Base-by-base conservation (phyloP, 176 grass and related monocot species). In the Rhynchospora tenuis region DNA sequence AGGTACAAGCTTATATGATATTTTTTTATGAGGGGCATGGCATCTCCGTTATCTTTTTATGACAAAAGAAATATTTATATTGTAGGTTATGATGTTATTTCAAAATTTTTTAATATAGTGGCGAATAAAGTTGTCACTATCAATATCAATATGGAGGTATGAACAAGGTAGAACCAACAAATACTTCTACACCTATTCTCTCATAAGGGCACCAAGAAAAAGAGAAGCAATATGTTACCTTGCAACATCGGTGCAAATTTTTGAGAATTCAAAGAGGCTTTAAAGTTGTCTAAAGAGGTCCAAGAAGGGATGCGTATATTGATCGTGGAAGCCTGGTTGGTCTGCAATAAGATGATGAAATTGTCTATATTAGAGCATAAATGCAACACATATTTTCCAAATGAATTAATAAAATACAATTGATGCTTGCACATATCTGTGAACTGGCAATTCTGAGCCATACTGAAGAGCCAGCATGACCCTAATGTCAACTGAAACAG, bases 301-400 rank as follows among this genome's bases (percentile, higher is more conserved):
- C 96, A 95, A 11, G 96, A 99, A 14, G 96, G 89, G 6, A 95
- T 89, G 26, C 96, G 81, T 63, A 95, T 81, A 81, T 91, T 90
- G 73, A 95, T 52, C 59, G 89, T 89, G 1, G 86, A 90, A 67
- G 79, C 85, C 71, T 86, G 83, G 23, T 78, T 85, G 59, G 71
- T 88, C 96, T 95, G 64, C 69, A 54, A 1, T 7, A 75, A 23
- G 51, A 81, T 17, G 59, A 62, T 50, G 52, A 17, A 87, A 54
- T 64, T 19, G 44, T 38, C 33, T 38, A 48, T 77, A n/a, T 64
- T 82, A 83, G 73, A 24, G 6, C 51, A 22, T 50, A 66, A 82
- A 31, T 66, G 19, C 20, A 64, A 82, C 27, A 14, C 42, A 52
- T 66, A 14, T 86, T 76, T 54, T n/a, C 31, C 16, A 33, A 44